Evolutionary conservation across 2,329 filamentous ascomycete genomes (phyloP), one percentile per base, ranked within the genome.

Genomic region (Calonectria fujianensis): DNA sequence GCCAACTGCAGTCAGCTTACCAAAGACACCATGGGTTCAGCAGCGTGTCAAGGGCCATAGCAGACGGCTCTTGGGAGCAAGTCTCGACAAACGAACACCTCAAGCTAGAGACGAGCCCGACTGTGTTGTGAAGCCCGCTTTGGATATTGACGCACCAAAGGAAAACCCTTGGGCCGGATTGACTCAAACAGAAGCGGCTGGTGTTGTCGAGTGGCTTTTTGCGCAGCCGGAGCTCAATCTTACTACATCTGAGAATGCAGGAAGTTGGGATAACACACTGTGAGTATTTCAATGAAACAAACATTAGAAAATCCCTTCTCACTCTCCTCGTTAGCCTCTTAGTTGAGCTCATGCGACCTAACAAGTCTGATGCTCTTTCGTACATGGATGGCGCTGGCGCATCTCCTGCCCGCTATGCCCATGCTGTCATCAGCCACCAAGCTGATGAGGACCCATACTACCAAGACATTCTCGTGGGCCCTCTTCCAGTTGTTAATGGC

Each of bases 201-300:
- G 70, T 31, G 57, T 73, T 57, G 70, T 54, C 6, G 48, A 41
- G 14, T 73, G 70, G 70, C 14, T 73, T 20, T 73, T 73, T 50
- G 57, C 65, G 35, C 70, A 73, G 24, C 45, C 57, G 8, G 65
- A 69, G 3, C 70, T 73, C 54, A 73, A 73, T 9, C 65, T 73
- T 29, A 73, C 70, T 9, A 39, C 35, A 13, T 54, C 54, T 18
- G 70, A 73, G 4, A 48, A 73, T 45, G 65, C 70, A 29, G 65
- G 65, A 31, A 65, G 57, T 18, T 73, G 70, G 70, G 70, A 73
- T n/a, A 73, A 73, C 54, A 69, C 70, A 5, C 27, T 73, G 70
- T 73, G 18, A 73, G 70, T 27, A 27, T 35, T 48, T 10, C 20
- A 20, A 24, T 16, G 2, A 11, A 35, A 11, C 24, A 7, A 2